Percentiles rank a stretch among this genome's conserved stretches.
These are phyloP conservation scores for Scedosporium apiospermum DNA, from an alignment of 2,329 filamentous ascomycete genomes.

Conservation along the genomic window DNA sequence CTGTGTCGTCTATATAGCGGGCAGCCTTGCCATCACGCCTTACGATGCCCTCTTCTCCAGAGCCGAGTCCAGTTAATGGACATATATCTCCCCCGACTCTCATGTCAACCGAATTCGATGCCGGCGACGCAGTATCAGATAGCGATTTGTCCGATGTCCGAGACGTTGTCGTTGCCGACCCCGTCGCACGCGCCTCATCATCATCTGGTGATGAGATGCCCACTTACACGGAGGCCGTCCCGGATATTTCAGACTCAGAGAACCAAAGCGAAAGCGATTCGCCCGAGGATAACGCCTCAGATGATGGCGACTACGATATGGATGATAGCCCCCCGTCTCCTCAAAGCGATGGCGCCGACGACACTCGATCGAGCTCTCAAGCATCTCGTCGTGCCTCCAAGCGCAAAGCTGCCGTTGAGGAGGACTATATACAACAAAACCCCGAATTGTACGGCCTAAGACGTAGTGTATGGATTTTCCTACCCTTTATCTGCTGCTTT, in stretches of 20 bases:
- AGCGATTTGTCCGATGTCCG: slow-evolving; percentile 68
- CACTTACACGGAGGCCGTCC: slow-evolving; percentile 21
- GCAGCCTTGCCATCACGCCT: slow-evolving; percentile 44
- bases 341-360: slow-evolving; percentile 8
- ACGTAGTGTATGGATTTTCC: slow-evolving; percentile 63
- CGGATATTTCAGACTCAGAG: slow-evolving; percentile 29
- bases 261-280: slow-evolving; percentile 32
- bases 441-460: slow-evolving; percentile 91
- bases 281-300: slow-evolving; percentile 46
- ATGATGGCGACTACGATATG: slow-evolving; percentile 70
- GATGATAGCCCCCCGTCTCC: slow-evolving; percentile 43
- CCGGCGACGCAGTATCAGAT: slow-evolving; percentile 44
- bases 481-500: not conserved
- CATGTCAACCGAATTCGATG: slow-evolving; percentile 8
- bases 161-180: slow-evolving; percentile 33
- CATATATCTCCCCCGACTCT: slow-evolving; percentile 39
- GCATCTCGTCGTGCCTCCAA: slow-evolving; percentile 62
- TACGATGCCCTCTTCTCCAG: slow-evolving; percentile 54
- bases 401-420: slow-evolving; percentile 62
- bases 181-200: slow-evolving; percentile 30
- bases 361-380: slow-evolving; percentile 58
- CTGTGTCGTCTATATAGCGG: slow-evolving; percentile 22
- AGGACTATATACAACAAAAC: slow-evolving; percentile 81
- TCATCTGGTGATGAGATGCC: slow-evolving; percentile 32
- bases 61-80: slow-evolving; percentile 57